Conservation (phyloP, 495 filamentous ascomycete species). For the Aspergillus cristatus region DNA sequence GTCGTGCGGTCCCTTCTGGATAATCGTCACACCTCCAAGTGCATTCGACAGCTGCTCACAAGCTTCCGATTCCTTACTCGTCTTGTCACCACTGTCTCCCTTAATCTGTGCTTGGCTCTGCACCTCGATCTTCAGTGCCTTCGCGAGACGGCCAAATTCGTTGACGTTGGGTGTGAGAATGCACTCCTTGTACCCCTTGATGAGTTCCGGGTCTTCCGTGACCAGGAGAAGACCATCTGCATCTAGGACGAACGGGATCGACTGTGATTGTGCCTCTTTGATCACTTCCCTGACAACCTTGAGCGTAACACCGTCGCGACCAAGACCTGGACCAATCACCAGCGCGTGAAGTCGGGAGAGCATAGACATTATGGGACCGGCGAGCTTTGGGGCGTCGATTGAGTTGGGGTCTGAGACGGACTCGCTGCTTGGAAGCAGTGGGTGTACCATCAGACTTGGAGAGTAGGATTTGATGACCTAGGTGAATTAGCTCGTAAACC, state of each 20-base stretch:
- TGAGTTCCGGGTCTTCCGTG: constrained; percentile 62
- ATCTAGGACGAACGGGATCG: constrained; percentile 81
- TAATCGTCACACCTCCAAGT: constrained; percentile 79
- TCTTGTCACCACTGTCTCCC: constrained; percentile 29
- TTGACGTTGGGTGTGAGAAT: constrained; percentile 93
- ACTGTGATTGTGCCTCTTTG: constrained; percentile 59
- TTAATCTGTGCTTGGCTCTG: constrained; percentile 33
- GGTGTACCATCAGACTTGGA: constrained; percentile 97
- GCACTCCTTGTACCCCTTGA: constrained; percentile 72
- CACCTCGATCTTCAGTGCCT: constrained; percentile 53
- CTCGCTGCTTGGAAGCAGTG: constrained; percentile 69
- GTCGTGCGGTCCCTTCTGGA: constrained; percentile 85
- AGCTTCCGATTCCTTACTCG: constrained; percentile 39
- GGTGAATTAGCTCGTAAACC: not conserved
- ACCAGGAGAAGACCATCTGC: constrained; percentile 81
- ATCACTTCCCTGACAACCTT: constrained; percentile 76
- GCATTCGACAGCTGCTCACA: constrained; percentile 67
- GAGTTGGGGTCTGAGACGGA: constrained; percentile 34
- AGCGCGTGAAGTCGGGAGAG: constrained; percentile 81
- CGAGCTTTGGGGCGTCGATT: constrained; percentile 48
- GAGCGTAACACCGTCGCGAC: constrained; percentile 82
- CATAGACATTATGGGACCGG: constrained; percentile 67
- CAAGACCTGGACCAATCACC: constrained; percentile 88
- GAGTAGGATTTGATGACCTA: constrained; percentile 94
- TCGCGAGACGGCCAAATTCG: constrained; percentile 78